Percentiles rank a stretch among this genome's conserved stretches.
Evolutionary conservation across 2,329 filamentous ascomycete species (phyloP).

Genomic region (Cadophora malorum): DNA sequence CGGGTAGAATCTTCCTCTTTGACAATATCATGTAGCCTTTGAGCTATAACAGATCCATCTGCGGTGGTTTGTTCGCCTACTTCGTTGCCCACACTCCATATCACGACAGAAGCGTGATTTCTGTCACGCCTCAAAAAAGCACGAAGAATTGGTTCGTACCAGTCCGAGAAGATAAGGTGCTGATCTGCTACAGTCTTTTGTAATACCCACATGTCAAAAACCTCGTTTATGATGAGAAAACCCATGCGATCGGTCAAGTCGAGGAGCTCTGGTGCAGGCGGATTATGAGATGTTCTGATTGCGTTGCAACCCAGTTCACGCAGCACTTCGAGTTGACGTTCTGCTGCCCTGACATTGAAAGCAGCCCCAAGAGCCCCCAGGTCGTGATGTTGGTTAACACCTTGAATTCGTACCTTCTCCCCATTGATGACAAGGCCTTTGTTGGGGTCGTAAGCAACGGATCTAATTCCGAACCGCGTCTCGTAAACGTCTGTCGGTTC

Average conservation of each 20-base stretch:
- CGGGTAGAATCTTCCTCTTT: constrained; percentile 56
- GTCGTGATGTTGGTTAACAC: constrained; percentile 59
- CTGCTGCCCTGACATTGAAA: constrained; percentile 55
- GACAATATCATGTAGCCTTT: too few species aligned
- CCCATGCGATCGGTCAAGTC: constrained; percentile 57
- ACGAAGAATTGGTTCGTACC: constrained; percentile 59
- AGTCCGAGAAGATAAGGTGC: constrained; percentile 58
- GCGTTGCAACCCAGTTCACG: constrained; percentile 57
- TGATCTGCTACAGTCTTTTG: constrained; percentile 56
- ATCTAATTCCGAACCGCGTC: constrained; percentile 57
- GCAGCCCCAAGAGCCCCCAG: constrained; percentile 55
- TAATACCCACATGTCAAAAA: constrained; percentile 59
- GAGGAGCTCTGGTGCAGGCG: constrained; percentile 57
- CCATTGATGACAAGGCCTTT: constrained; percentile 56
- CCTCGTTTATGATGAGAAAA: constrained; percentile 59
- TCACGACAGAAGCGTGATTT: constrained; percentile 59
- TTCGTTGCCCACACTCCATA: constrained; percentile 62
- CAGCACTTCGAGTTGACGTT: constrained; percentile 57
- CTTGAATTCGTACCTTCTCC: constrained; percentile 52
- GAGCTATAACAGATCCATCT: constrained; percentile 47
- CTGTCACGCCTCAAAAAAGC: constrained; percentile 59
- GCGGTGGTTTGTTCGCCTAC: constrained; percentile 54
- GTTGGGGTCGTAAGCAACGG: constrained; percentile 49
- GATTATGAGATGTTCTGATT: constrained; percentile 59
- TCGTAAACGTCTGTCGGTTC: constrained; percentile 52